Base-by-base conservation (phyloP, 805 yeast species). In the Kuraishia cidri region DNA sequence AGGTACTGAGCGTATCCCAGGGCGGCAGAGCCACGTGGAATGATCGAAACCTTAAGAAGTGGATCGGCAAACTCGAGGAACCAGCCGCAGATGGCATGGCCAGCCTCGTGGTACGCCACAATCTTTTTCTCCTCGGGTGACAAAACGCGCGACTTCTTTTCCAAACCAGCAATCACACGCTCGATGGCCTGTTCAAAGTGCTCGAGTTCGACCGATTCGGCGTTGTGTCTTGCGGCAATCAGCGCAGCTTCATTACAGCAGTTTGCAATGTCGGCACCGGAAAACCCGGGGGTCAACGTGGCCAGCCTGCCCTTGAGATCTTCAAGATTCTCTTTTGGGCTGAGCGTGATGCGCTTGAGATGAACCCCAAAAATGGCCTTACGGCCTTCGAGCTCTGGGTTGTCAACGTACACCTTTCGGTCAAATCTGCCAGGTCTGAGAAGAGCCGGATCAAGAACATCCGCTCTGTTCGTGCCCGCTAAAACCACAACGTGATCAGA, bases 21-120 rank as follows among this genome's bases (percentile, higher is more conserved):
- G 10, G 95, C 95, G 32, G 95, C 95, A 56, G 82, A 84, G 15
- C 96, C 96, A 56, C 95, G 75, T 36, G 97, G 97, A 40, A 87
- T 84, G 44, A 87, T 87, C 14, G 94, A 81, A n/a, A 87, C 96
- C 57, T 87, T 87, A 37, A 88, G 71, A 38, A 87, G 62, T 6
- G 97, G 97, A 54, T 87, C 95, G 8, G 97, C 96, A 60, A 62
- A 76, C 58, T 77, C 72, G 50, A 87, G 66, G 52, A 65, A 85
- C 97, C 96, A 88, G 15, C 96, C 97, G 58, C 95, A 83, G 31
- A 87, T 80, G 4, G 97, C 97, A 55, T 87, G 97, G 0, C 97
- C 97, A 2, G 97, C 97, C 60, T 87, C 97, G 56, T 87, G 97
- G 52, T 83, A 87, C 0, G 96, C 95, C 31, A 87, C 95, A 21